Conservation (phyloP, 768 basidiomycete species). For the Symmetrospora coprosmae region DNA sequence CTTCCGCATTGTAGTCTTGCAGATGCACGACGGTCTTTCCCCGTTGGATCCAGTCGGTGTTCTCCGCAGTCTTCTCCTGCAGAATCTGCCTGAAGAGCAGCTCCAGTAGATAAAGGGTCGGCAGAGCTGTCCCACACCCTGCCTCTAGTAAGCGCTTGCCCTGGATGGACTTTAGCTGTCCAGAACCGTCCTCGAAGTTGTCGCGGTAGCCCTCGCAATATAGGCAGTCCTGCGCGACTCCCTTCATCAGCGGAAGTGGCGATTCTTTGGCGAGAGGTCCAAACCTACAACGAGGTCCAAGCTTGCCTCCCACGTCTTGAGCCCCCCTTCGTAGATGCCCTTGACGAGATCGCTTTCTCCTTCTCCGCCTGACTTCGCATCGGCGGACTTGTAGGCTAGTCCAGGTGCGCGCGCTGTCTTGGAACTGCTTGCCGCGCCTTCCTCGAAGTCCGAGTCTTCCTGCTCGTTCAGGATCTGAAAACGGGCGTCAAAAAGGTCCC, state of each 20-base stretch:
- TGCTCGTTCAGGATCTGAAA: slow-evolving; percentile 69
- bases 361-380: slow-evolving; percentile 36
- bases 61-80: slow-evolving; percentile 26
- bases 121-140: slow-evolving; percentile 84
- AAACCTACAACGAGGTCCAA: slow-evolving; percentile 62
- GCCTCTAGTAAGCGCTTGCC: slow-evolving; percentile 43
- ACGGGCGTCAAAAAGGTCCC: slow-evolving; percentile 90
- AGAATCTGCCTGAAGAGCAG: slow-evolving; percentile 44
- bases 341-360: slow-evolving; percentile 79
- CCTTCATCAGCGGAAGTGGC: slow-evolving; percentile 19
- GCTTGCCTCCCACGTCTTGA: slow-evolving; percentile 97
- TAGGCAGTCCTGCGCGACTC: slow-evolving; percentile 20
- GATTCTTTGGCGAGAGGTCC: background rate
- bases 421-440: slow-evolving; percentile 14
- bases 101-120: slow-evolving; percentile 50
- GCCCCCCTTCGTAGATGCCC: slow-evolving; percentile 82
- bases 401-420: slow-evolving; percentile 14
- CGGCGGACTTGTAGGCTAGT: slow-evolving; percentile 13
- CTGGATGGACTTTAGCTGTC: slow-evolving; percentile 42
- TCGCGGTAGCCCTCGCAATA: slow-evolving; percentile 29
- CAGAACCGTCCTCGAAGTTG: slow-evolving; percentile 48
- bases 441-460: slow-evolving; percentile 33
- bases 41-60: slow-evolving; percentile 37
- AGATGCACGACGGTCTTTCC: slow-evolving; percentile 47
- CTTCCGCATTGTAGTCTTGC: slow-evolving; percentile 70